These are phyloP conservation scores for Cardamine chenopodiifolia DNA, from an alignment of 345 rosid genomes.

Conservation along the genomic window DNA sequence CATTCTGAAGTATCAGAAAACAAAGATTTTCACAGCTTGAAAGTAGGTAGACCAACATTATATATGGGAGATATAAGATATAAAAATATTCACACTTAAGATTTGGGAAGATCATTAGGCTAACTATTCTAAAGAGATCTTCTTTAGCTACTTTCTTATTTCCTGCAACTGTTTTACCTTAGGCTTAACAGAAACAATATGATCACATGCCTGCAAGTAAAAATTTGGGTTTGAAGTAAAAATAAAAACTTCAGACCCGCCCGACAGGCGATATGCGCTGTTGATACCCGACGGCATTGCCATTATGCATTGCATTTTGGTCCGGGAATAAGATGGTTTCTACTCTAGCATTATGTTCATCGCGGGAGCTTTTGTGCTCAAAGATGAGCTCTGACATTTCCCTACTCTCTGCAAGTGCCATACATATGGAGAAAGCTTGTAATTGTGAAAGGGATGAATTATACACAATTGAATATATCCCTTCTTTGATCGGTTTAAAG, in stretches of 20 bases:
- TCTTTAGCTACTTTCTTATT: slow-evolving; percentile 28
- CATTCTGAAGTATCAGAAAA: slow-evolving; percentile 25
- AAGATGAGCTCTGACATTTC: slow-evolving; percentile 44
- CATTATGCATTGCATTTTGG: slow-evolving; percentile 25
- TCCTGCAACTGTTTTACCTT: slow-evolving; percentile 31
- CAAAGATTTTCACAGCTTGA: slow-evolving; percentile 31
- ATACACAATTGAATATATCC: slow-evolving; percentile 75
- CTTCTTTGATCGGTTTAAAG: slow-evolving; percentile 67
- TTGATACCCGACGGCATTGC: slow-evolving; percentile 48
- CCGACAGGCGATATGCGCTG: slow-evolving; percentile 63
- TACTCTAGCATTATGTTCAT: slow-evolving; percentile 42
- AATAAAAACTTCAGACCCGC: slow-evolving; percentile 60
- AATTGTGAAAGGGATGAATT: slow-evolving; percentile 60
- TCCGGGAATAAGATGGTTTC: slow-evolving; percentile 16
- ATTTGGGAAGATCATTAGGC: slow-evolving; percentile 33
- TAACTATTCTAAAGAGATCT: slow-evolving; percentile 36
- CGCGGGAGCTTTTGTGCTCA: slow-evolving; percentile 35
- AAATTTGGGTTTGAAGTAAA: slow-evolving; percentile 39
- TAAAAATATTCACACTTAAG: slow-evolving; percentile 40
- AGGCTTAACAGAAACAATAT: slow-evolving; percentile 30
- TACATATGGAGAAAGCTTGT: slow-evolving; percentile 78
- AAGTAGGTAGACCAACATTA: slow-evolving; percentile 17
- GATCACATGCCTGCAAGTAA: slow-evolving; percentile 35
- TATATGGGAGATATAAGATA: slow-evolving; percentile 20
- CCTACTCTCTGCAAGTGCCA: slow-evolving; percentile 72